Conservation (phyloP, 2,329 filamentous ascomycete species). For the Paecilomyces dactylethromorphus region DNA sequence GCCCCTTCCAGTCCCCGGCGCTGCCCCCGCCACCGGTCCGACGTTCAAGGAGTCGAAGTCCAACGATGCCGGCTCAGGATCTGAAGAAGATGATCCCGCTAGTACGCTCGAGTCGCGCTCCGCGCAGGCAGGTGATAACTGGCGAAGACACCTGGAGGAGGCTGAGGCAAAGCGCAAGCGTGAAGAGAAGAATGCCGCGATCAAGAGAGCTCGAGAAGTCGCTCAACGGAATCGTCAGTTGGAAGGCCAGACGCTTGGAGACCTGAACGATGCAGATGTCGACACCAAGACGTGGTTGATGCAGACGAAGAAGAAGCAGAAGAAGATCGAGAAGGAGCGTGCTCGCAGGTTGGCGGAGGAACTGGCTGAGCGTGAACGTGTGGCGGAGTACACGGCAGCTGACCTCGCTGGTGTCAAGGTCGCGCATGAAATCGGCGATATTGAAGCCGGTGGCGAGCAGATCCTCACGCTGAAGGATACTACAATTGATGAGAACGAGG, state of each 20-base stretch:
- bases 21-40: slow-evolving; percentile 42
- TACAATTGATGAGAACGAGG: slow-evolving; percentile 75
- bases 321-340: slow-evolving; percentile 72
- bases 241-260: slow-evolving; percentile 77
- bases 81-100: slow-evolving; percentile 60
- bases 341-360: slow-evolving; percentile 67
- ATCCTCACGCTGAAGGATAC: slow-evolving; percentile 92
- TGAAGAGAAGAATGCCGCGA: slow-evolving; percentile 71
- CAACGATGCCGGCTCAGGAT: slow-evolving; percentile 34
- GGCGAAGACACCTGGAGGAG: slow-evolving; percentile 61
- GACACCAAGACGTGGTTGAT: slow-evolving; percentile 84
- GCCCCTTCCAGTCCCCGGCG: slow-evolving; percentile 75
- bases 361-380: slow-evolving; percentile 66
- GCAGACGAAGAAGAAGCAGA: slow-evolving; percentile 87
- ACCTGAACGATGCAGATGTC: slow-evolving; percentile 58
- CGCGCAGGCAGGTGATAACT: slow-evolving; percentile 39
- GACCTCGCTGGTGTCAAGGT: slow-evolving; percentile 89
- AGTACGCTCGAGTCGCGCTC: slow-evolving; percentile 72
- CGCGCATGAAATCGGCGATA: slow-evolving; percentile 74
- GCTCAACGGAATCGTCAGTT: slow-evolving; percentile 70
- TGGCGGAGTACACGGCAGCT: slow-evolving; percentile 72
- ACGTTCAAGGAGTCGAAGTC: slow-evolving; percentile 50
- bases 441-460: slow-evolving; percentile 75
- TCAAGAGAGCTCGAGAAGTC: slow-evolving; percentile 80
- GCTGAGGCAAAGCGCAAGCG: slow-evolving; percentile 65